These are phyloP conservation scores for Solanum virginianum DNA, from an alignment of 257 asterid species.

Conservation along the genomic window DNA sequence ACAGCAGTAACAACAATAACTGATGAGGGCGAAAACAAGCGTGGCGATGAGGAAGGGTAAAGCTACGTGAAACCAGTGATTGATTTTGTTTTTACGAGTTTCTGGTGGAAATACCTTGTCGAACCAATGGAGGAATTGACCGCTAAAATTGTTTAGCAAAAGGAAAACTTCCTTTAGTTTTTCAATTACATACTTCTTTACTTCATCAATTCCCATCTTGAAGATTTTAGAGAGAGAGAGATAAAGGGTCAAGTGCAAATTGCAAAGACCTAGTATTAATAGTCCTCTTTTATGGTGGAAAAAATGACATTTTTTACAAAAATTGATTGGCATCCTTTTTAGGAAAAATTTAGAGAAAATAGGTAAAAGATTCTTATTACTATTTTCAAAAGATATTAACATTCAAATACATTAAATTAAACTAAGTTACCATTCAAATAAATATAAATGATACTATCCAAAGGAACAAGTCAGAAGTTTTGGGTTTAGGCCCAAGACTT, in stretches of 20 bases:
- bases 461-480: no score
- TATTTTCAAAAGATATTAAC: no score
- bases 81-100: conserved; percentile 1
- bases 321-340: no score
- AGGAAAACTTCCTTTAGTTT: neutral
- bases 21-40: neutral
- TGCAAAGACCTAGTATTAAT: neutral
- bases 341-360: no score
- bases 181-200: neutral
- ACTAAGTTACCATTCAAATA: no score
- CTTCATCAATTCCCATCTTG: conserved; percentile 5
- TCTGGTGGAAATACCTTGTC: conserved; percentile 4
- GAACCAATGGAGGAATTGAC: neutral
- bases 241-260: neutral
- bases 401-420: no score
- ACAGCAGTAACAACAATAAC: conserved; percentile 1
- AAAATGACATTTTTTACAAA: no score
- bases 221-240: neutral
- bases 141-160: neutral
- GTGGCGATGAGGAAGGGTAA: neutral
- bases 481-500: no score
- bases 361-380: no score
- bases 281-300: neutral
- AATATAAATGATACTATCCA: no score
- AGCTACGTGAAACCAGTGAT: conserved; percentile 10